phyloP scores from a whole-genome alignment of 2,329 filamentous ascomycete genomes.

The Neospermospora avenae region DNA sequence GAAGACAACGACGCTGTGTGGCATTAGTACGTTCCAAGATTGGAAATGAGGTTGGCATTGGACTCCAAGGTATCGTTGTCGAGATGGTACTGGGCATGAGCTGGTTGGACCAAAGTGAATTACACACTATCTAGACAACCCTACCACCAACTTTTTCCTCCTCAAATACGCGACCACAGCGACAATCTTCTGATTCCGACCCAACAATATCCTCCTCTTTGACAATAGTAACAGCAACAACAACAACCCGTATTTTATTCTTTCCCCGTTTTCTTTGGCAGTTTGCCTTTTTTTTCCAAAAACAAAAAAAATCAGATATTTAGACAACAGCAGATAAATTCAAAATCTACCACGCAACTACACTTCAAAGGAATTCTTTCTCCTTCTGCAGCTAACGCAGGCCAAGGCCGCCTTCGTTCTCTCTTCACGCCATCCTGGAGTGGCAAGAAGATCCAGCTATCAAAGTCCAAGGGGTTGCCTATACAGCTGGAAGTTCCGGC shows the following conservation, averaged over 20 bases:
- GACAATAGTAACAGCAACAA: neutral
- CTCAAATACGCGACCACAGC: neutral
- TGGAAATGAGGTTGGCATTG: neutral
- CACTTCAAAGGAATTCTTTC: neutral
- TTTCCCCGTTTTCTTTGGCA: neutral
- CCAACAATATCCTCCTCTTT: neutral
- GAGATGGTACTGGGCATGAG: neutral
- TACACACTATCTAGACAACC: conserved; percentile 1
- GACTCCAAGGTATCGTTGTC: neutral
- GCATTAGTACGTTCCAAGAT: too few species aligned
- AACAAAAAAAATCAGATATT: neutral
- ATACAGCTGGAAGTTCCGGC: conserved; percentile 4
- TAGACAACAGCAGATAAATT: neutral
- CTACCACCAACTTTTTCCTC: neutral
- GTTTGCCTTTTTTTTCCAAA: neutral
- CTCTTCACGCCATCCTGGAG: neutral
- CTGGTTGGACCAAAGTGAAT: neutral
- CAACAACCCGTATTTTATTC: neutral
- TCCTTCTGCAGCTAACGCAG: neutral
- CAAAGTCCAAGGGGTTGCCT: too few species aligned
- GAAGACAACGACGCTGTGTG: too few species aligned
- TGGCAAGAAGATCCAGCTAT: neutral
- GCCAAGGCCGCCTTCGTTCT: neutral
- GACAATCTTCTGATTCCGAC: neutral
- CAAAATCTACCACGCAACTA: neutral